Evolutionary conservation across 2,329 filamentous ascomycete species (phyloP).

Genomic region (Colletotrichum coccodes): DNA sequence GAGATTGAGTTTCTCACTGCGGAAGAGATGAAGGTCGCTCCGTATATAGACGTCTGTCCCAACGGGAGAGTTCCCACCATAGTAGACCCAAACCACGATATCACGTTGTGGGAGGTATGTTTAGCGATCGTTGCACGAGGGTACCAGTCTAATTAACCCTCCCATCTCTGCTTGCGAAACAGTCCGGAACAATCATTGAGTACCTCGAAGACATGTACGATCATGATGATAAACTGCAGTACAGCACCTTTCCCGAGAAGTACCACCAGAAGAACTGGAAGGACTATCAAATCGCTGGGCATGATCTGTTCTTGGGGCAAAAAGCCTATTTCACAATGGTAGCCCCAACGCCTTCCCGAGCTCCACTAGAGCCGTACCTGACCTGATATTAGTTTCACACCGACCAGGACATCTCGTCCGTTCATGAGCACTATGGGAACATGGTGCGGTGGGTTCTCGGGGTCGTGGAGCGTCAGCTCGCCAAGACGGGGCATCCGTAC

Average conservation of each 20-base stretch:
- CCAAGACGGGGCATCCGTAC: neutral
- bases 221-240: constrained; percentile 34
- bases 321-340: neutral
- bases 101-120: constrained; percentile 37
- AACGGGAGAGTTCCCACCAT: constrained; percentile 46
- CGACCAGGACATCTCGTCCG: neutral
- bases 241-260: constrained; percentile 38
- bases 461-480: neutral
- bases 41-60: constrained; percentile 42
- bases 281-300: neutral
- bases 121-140: neutral
- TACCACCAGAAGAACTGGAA: constrained; percentile 28
- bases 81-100: constrained; percentile 43
- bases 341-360: neutral
- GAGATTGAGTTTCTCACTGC: constrained; percentile 36
- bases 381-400: neutral
- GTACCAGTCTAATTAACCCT: neutral
- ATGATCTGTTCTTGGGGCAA: neutral
- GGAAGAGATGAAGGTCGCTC: constrained; percentile 36
- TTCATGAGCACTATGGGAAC: neutral
- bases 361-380: neutral
- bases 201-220: constrained; percentile 42
- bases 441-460: neutral
- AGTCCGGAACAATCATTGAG: constrained; percentile 40
- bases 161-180: neutral